phyloP scores from a whole-genome alignment of 176 grass and related monocot species.

The Triticum monococcum region DNA sequence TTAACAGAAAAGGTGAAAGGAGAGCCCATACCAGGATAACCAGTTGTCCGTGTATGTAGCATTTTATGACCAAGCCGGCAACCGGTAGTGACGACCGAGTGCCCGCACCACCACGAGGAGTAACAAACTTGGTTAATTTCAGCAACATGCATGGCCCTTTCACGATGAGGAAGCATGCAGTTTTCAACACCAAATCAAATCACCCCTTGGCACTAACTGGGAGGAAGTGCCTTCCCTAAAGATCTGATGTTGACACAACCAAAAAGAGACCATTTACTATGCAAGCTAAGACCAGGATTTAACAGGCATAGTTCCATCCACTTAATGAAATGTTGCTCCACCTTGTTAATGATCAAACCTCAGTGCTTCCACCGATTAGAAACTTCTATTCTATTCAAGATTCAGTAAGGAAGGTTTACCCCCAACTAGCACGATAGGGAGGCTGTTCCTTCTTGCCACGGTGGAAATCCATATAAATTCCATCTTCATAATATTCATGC shows the following conservation, averaged over 20 bases:
- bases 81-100: slow-evolving; percentile 24
- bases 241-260: slow-evolving; percentile 27
- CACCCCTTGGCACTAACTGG: background rate
- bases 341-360: slow-evolving; percentile 32
- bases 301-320: slow-evolving; percentile 32
- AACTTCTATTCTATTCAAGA: slow-evolving; percentile 32
- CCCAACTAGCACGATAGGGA: background rate
- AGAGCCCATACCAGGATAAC: slow-evolving; percentile 27
- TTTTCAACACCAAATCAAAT: slow-evolving; percentile 48
- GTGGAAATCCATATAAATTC: background rate
- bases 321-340: slow-evolving; percentile 55
- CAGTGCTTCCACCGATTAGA: slow-evolving; percentile 31
- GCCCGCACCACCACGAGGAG: slow-evolving; percentile 19
- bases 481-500: background rate
- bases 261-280: slow-evolving; percentile 41
- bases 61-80: slow-evolving; percentile 28
- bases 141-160: background rate
- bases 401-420: slow-evolving; percentile 17
- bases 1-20: slow-evolving; percentile 36
- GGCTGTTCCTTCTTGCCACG: background rate
- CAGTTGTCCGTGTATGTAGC: slow-evolving; percentile 24
- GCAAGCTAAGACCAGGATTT: slow-evolving; percentile 33
- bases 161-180: slow-evolving; percentile 42
- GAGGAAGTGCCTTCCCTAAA: slow-evolving; percentile 13
- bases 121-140: background rate